Conservation (phyloP, 805 yeast genomes). For the Ogataea saltuana region DNA sequence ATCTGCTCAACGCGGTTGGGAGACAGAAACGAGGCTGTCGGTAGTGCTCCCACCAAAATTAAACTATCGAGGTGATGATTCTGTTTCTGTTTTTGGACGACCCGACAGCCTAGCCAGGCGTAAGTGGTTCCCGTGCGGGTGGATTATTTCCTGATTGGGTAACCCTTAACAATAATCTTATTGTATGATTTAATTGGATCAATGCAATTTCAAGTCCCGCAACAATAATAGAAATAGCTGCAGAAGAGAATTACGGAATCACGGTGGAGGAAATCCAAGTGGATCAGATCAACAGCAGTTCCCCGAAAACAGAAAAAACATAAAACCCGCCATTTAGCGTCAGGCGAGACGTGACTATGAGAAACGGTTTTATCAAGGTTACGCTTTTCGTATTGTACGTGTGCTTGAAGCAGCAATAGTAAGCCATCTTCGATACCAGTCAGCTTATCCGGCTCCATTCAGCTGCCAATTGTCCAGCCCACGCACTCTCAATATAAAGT, state of each 20-base stretch:
- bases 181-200: conserved; percentile 18
- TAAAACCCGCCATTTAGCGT: conserved; percentile 23
- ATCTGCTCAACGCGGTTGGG: conserved; percentile 5
- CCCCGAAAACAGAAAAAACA: conserved; percentile 23
- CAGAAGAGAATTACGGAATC: neutral
- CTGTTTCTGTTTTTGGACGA: conserved; percentile 16
- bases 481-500: conserved; percentile 1
- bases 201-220: conserved; percentile 14
- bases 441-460: too few species aligned
- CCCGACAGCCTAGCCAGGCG: conserved; percentile 14
- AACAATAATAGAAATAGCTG: conserved; percentile 5
- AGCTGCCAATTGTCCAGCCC: conserved; percentile 8
- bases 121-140: conserved; percentile 7
- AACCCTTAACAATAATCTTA: conserved; percentile 3
- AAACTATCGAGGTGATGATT: conserved; percentile 3
- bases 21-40: neutral
- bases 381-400: conserved; percentile 1
- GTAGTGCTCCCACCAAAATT: neutral
- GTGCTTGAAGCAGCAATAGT: conserved; percentile 5
- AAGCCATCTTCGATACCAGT: conserved; percentile 10
- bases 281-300: conserved; percentile 22
- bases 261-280: conserved; percentile 5
- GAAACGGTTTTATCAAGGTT: too few species aligned
- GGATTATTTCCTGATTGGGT: conserved; percentile 7
- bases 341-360: too few species aligned